These are phyloP conservation scores for Knoxdaviesia proteae DNA, from an alignment of 2,329 filamentous ascomycete species.

Conservation along the genomic window DNA sequence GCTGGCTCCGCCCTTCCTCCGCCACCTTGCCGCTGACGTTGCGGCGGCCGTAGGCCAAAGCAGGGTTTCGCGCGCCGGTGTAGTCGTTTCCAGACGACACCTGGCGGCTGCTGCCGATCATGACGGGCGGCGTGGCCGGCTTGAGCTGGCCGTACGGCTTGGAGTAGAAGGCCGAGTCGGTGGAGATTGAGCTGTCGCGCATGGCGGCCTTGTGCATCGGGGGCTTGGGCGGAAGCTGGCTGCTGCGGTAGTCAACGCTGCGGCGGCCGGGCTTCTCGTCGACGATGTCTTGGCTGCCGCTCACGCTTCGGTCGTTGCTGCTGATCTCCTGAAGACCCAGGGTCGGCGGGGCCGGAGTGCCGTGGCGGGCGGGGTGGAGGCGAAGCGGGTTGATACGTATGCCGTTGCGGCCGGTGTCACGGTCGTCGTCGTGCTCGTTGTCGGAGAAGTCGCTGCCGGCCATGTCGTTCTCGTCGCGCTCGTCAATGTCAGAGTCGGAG, in stretches of 20 bases:
- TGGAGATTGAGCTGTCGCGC: slow-evolving; percentile 26
- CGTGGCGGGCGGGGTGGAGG: slow-evolving; percentile 20
- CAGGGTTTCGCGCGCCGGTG: slow-evolving; percentile 10
- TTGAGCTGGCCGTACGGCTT: slow-evolving; percentile 40
- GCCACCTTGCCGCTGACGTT: slow-evolving; percentile 55
- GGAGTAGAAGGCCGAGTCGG: slow-evolving; percentile 26
- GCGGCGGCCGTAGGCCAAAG: slow-evolving; percentile 20
- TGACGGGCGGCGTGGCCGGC: slow-evolving; percentile 29
- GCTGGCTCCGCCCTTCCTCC: slow-evolving; percentile 38
- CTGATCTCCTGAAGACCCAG: slow-evolving; percentile 22
- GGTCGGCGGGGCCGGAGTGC: slow-evolving; percentile 7
- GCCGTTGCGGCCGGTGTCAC: slow-evolving; percentile 14
- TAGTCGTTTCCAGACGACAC: slow-evolving; percentile 40
- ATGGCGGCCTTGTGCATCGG: slow-evolving; percentile 4
- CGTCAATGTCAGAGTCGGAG: slow-evolving; percentile 16
- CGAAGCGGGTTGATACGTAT: slow-evolving; percentile 23
- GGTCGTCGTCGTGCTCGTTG: slow-evolving; percentile 5
- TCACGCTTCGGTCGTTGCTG: slow-evolving; percentile 21
- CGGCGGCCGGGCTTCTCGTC: slow-evolving; percentile 13
- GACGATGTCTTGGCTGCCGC: slow-evolving; percentile 23
- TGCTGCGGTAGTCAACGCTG: slow-evolving; percentile 5
- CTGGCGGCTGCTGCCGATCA: slow-evolving; percentile 28
- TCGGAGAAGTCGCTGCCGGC: slow-evolving; percentile 9
- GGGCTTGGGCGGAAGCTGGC: slow-evolving; percentile 7
- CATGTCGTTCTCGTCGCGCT: slow-evolving; percentile 10